Evolutionary conservation across 305 asterid genomes (phyloP).

Genomic region (Plantago coronopus): DNA sequence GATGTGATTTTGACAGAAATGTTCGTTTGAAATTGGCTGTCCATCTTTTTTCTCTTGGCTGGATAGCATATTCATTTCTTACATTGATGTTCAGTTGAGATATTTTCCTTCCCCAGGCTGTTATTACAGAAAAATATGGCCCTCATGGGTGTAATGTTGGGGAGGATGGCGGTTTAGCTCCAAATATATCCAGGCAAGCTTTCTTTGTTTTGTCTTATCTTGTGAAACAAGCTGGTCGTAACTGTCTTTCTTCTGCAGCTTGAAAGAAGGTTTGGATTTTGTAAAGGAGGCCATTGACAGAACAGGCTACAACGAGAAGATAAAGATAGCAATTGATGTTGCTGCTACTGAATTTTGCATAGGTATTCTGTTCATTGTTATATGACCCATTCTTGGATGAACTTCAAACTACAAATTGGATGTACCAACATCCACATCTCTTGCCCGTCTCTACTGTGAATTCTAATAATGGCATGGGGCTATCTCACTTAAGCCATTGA

Average conservation of each 20-base stretch:
- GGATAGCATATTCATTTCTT: slow-evolving; percentile 11
- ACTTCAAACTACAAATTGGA: no score
- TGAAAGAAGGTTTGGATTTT: slow-evolving; percentile 89
- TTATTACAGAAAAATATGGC: slow-evolving; percentile 73
- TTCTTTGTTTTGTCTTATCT: slow-evolving; percentile 23
- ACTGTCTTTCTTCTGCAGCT: slow-evolving; percentile 46
- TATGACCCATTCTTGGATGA: slow-evolving; percentile 2
- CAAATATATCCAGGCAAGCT: slow-evolving; percentile 84
- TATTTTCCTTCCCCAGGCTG: slow-evolving; percentile 58
- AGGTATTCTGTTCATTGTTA: slow-evolving; percentile 44
- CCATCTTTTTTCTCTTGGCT: background rate
- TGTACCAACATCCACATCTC: no score
- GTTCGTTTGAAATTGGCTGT: background rate
- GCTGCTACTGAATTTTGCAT: slow-evolving; percentile 95
- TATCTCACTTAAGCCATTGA: background rate
- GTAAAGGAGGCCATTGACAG: slow-evolving; percentile 90
- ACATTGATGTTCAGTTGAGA: no score
- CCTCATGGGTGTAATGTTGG: slow-evolving; percentile 86
- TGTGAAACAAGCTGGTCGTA: slow-evolving; percentile 21
- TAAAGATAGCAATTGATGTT: slow-evolving; percentile 84
- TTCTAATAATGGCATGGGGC: no score
- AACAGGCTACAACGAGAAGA: slow-evolving; percentile 78
- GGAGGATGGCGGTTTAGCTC: slow-evolving; percentile 97
- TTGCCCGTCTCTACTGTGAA: no score
- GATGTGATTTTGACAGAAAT: slow-evolving; percentile 1